phyloP scores from a whole-genome alignment of 352 stramenopile genomes.

The Globisporangium takayamanum region DNA sequence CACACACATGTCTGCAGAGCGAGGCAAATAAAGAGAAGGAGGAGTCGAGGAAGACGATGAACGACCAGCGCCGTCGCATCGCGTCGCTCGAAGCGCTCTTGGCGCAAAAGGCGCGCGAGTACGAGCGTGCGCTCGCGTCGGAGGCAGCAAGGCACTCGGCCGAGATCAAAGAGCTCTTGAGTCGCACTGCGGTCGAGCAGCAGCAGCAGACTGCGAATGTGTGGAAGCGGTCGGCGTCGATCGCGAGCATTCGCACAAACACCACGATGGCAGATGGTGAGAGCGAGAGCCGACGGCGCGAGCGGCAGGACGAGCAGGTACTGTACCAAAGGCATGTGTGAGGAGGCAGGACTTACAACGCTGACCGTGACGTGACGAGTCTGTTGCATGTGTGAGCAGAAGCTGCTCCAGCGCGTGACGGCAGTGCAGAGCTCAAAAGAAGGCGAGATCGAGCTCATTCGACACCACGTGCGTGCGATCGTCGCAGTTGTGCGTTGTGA shows the following conservation, averaged over 20 bases:
- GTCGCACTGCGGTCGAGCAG: conserved; percentile 1
- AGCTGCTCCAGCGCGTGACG: conserved; percentile 39
- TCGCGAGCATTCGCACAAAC: conserved; percentile 11
- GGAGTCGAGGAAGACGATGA: conserved; percentile 39
- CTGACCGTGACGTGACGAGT: background rate
- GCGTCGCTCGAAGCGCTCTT: conserved; percentile 38
- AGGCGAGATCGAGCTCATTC: conserved; percentile 64
- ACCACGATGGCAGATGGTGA: conserved; percentile 1
- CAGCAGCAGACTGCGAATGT: conserved; percentile 13
- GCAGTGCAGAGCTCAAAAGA: conserved; percentile 58
- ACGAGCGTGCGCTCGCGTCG: conserved; percentile 43
- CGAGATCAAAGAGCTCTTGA: conserved; percentile 56
- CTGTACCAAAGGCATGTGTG: background rate
- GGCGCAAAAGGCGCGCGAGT: conserved; percentile 51
- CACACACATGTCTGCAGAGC: conserved; percentile 21
- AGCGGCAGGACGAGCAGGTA: conserved; percentile 19
- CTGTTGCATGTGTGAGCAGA: conserved; percentile 15
- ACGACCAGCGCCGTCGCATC: conserved; percentile 49
- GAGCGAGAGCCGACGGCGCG: conserved; percentile 16
- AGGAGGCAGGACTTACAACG: background rate
- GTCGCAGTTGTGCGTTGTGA: too few species aligned
- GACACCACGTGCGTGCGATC: conserved; percentile 35
- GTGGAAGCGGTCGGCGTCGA: conserved; percentile 14
- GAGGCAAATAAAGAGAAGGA: conserved; percentile 75
- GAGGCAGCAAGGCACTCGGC: conserved; percentile 34